These are phyloP conservation scores for Aspergillus latus DNA, from an alignment of 2,329 filamentous ascomycete genomes.

Conservation along the genomic window DNA sequence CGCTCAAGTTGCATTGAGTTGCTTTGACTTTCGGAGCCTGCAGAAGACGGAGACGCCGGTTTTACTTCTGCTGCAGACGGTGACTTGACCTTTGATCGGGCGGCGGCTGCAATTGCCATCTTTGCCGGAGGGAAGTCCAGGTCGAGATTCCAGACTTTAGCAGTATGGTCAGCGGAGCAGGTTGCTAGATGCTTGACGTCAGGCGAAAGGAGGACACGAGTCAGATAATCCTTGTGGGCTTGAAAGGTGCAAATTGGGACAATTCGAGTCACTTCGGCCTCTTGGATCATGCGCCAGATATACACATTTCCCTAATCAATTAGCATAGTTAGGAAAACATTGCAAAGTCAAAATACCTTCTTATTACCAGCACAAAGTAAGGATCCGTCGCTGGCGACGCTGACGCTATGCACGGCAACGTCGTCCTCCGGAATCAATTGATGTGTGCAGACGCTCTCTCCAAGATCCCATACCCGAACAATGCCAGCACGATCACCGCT, in stretches of 20 bases:
- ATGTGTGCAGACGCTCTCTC: constrained; percentile 95
- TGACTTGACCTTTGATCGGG: constrained; percentile 22
- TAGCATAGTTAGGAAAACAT: neutral
- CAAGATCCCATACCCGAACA: constrained; percentile 92
- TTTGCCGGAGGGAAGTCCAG: constrained; percentile 53
- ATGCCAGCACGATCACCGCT: constrained; percentile 92
- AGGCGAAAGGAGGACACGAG: constrained; percentile 83
- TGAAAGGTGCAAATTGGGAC: constrained; percentile 85
- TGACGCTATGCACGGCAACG: constrained; percentile 88
- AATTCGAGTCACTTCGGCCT: constrained; percentile 76
- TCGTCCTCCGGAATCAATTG: constrained; percentile 96
- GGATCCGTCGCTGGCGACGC: constrained; percentile 90
- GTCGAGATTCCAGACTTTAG: constrained; percentile 95
- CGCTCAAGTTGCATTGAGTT: constrained; percentile 24
- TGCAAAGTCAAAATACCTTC: constrained; percentile 54
- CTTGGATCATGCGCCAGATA: constrained; percentile 90
- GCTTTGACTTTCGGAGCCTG: constrained; percentile 22
- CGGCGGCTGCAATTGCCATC: constrained; percentile 28
- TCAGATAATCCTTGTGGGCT: constrained; percentile 90
- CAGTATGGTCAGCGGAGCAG: constrained; percentile 89
- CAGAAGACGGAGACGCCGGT: constrained; percentile 20
- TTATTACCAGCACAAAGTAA: constrained; percentile 94
- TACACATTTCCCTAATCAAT: constrained; percentile 80
- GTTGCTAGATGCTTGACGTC: constrained; percentile 94
- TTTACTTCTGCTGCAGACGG: constrained; percentile 14